Evolutionary conservation across 345 rosid genomes (phyloP).

Genomic region (Eucalyptus regnans): DNA sequence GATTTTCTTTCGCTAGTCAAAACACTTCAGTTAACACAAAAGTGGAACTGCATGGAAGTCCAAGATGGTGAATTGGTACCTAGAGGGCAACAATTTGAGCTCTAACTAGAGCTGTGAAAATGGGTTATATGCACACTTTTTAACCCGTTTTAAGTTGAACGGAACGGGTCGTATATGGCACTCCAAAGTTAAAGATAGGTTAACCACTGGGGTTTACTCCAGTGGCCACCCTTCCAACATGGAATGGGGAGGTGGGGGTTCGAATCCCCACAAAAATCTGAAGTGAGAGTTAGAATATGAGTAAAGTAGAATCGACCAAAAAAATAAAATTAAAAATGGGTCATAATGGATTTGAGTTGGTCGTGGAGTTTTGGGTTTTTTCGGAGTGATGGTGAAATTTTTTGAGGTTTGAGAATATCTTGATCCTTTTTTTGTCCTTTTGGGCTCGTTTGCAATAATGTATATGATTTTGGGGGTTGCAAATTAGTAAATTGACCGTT

Average conservation of each 20-base stretch:
- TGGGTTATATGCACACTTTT: neutral
- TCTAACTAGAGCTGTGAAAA: neutral
- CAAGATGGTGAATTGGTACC: neutral
- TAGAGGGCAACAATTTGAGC: neutral
- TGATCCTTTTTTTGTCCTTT: neutral
- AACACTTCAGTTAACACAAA: neutral
- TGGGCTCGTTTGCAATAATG: neutral
- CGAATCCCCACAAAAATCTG: too few relatives aligned
- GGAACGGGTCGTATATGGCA: neutral
- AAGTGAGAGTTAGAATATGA: too few relatives aligned
- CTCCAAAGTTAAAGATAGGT: neutral
- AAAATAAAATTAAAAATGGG: too few relatives aligned
- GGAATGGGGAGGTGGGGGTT: too few relatives aligned
- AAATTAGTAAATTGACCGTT: neutral
- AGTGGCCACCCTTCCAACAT: too few relatives aligned
- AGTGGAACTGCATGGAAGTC: neutral
- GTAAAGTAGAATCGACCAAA: too few relatives aligned
- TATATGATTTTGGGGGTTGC: neutral
- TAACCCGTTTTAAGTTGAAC: neutral
- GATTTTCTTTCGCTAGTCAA: neutral
- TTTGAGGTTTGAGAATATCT: too few relatives aligned
- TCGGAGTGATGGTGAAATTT: neutral
- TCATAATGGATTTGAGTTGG: too few relatives aligned
- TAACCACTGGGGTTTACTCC: too few relatives aligned
- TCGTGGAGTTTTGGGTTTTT: too few relatives aligned